Base-by-base conservation (phyloP, 257 asterid species). In the Ballota nigra region DNA sequence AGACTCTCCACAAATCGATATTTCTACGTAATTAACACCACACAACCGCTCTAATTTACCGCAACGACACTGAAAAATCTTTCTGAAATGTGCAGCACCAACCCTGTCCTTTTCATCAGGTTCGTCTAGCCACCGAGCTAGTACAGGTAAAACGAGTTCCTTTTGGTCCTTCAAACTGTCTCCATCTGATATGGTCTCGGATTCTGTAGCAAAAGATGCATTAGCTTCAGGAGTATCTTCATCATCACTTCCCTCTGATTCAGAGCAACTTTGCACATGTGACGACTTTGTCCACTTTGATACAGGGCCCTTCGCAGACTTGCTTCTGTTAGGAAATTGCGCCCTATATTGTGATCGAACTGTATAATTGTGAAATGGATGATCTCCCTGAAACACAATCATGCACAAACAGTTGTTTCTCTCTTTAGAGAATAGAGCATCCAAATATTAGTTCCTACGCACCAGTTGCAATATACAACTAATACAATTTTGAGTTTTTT, bases 311-410 rank as follows among this genome's bases (percentile, higher is more conserved):
- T 73, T 74, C 75, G 40, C 75, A 20, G 77, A 57, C 36, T 62
- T 71, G 72, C 66, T 82, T 83, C 77, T 79, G 23, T 63, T 41
- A 49, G 69, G 83, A 34, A 51, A 36, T 5, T 53, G 78, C 69
- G 78, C 91, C 83, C 99, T 86, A 76, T 94, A 94, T 76, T 84
- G 89, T 29, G 99, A 72, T 76, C 97, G 86, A 68, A 91, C 68
- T 13, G 99, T 94, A 59, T 88, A 94, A 70, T 94, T 94, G 88
- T 94, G 98, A 77, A 94, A 94, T 40, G 99, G 99, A 79, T 91
- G 95, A 28, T 89, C 90, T 61, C 98, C 99, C 99, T 94, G 82
- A 57, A 85, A 79, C 63, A 65, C 51, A 79, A 75, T 26, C 15
- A 70, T 74, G 18, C 57, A 72, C 73, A 26, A 75, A 75, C 24